Evolutionary conservation across 1,139 yeast genomes (phyloP).

Genomic region (Debaryomyces sp.): DNA sequence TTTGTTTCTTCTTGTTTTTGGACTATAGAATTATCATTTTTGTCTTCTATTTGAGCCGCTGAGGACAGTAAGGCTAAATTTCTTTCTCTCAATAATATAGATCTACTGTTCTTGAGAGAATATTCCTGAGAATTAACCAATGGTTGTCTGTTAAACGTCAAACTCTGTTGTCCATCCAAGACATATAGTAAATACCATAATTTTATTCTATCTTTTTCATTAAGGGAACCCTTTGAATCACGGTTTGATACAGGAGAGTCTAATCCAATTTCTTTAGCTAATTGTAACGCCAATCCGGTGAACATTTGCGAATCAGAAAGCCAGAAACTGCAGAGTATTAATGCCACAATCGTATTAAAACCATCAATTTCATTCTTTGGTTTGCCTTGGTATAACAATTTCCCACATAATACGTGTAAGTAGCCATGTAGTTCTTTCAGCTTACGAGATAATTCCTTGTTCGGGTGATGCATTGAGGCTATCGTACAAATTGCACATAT

Average conservation of each 20-base stretch:
- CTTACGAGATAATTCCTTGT: constrained; percentile 30
- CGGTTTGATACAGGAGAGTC: constrained; percentile 35
- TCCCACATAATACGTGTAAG: constrained; percentile 49
- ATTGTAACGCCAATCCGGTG: constrained; percentile 66
- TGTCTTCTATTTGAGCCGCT: constrained; percentile 1
- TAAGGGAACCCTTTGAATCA: constrained; percentile 17
- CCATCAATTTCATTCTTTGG: constrained; percentile 52
- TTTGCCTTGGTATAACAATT: constrained; percentile 44
- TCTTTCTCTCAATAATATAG: constrained; percentile 25
- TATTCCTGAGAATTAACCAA: constrained; percentile 52
- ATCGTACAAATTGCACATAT: constrained; percentile 66
- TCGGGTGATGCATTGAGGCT: constrained; percentile 64
- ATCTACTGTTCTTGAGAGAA: constrained; percentile 43
- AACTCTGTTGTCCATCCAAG: constrained; percentile 69
- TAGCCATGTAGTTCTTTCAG: constrained; percentile 42
- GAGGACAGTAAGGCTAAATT: not conserved
- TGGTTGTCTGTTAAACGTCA: constrained; percentile 61
- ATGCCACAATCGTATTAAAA: constrained; percentile 61
- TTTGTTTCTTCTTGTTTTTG: not conserved
- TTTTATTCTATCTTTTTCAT: constrained; percentile 51
- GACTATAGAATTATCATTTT: not conserved
- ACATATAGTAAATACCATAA: constrained; percentile 71
- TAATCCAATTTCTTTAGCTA: constrained; percentile 59
- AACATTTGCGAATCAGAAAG: constrained; percentile 65
- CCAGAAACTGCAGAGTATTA: constrained; percentile 72